Conservation (phyloP, 2,329 filamentous ascomycete species). For the Aureobasidium sp. region DNA sequence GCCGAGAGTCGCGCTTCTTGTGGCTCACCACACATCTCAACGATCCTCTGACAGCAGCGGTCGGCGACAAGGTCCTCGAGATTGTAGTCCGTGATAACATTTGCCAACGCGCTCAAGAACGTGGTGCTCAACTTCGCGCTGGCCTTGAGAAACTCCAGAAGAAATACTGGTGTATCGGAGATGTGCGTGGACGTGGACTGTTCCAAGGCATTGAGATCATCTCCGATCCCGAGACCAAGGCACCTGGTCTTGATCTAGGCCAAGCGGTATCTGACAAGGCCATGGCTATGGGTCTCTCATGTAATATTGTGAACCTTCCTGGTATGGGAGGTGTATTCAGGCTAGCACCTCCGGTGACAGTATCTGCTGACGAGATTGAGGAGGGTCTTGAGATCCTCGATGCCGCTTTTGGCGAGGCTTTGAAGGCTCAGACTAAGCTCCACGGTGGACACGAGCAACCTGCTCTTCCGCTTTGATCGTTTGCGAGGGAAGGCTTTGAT, state of each 20-base stretch:
- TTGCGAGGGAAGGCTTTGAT: background rate
- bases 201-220: conserved; percentile 25
- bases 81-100: conserved; percentile 23
- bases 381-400: conserved; percentile 49
- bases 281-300: conserved; percentile 20
- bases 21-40: conserved; percentile 25
- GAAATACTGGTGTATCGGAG: conserved; percentile 24
- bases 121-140: conserved; percentile 18
- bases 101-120: conserved; percentile 14
- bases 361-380: conserved; percentile 26
- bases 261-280: conserved; percentile 17
- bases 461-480: background rate
- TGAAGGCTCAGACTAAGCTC: background rate
- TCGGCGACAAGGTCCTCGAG: conserved; percentile 24
- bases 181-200: conserved; percentile 23
- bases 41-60: conserved; percentile 22
- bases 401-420: background rate
- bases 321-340: conserved; percentile 24
- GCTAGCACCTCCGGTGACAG: conserved; percentile 23
- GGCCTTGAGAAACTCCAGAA: conserved; percentile 17
- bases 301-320: conserved; percentile 21
- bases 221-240: conserved; percentile 18
- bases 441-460: background rate
- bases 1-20: conserved; percentile 19
- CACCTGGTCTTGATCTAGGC: conserved; percentile 19